phyloP scores from a whole-genome alignment of 2,329 filamentous ascomycete species.

The Alternaria solani region DNA sequence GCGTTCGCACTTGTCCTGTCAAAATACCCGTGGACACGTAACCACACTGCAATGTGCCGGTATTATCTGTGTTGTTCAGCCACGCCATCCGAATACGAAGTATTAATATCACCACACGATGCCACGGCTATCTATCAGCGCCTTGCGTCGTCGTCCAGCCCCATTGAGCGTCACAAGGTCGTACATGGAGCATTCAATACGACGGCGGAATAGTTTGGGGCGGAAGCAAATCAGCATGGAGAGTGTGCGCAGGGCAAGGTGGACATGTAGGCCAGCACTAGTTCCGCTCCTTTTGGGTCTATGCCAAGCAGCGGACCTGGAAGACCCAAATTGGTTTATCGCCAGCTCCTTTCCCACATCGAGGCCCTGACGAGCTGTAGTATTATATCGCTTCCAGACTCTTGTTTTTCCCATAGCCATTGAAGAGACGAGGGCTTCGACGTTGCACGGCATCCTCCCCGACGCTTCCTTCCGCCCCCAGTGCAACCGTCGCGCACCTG shows the following conservation, averaged over 20 bases:
- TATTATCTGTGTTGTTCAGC: not conserved
- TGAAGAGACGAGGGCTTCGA: slow-evolving; percentile 22
- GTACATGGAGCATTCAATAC: not conserved
- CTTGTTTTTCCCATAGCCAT: slow-evolving; percentile 18
- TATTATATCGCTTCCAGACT: slow-evolving; percentile 15
- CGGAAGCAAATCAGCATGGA: not conserved
- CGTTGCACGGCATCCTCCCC: slow-evolving; percentile 31
- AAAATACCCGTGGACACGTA: not conserved
- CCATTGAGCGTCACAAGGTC: not conserved
- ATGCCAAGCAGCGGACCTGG: slow-evolving; percentile 30
- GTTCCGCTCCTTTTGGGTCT: slow-evolving; percentile 28
- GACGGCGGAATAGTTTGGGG: not conserved
- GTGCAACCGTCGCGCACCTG: slow-evolving; percentile 33
- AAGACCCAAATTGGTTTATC: slow-evolving; percentile 30
- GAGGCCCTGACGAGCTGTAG: slow-evolving; percentile 21
- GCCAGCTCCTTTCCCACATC: slow-evolving; percentile 36
- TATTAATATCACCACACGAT: not conserved
- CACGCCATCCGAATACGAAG: not conserved
- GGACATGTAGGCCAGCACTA: slow-evolving; percentile 9
- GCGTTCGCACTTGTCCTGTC: slow-evolving; percentile 1
- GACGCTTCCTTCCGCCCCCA: slow-evolving; percentile 27
- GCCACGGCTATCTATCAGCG: not conserved
- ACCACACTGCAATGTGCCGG: not conserved
- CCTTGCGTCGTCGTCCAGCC: not conserved
- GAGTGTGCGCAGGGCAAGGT: not conserved